phyloP scores from a whole-genome alignment of 768 basidiomycete genomes.

The Agrocybe pediades region DNA sequence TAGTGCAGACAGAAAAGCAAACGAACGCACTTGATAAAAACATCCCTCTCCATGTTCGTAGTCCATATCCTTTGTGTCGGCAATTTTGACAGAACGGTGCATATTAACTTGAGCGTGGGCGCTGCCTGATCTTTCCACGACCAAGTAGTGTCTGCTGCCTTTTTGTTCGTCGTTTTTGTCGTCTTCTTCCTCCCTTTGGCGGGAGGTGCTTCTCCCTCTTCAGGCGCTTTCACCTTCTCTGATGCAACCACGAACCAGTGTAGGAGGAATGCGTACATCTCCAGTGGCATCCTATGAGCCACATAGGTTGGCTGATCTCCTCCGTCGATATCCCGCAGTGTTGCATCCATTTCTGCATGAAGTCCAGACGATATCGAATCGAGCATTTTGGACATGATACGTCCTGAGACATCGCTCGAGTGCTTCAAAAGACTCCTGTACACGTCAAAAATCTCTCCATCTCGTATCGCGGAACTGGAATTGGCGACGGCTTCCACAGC shows the following conservation, averaged over 20 bases:
- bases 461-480: slow-evolving; percentile 69
- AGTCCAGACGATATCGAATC: slow-evolving; percentile 85
- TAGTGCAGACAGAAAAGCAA: background rate
- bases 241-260: slow-evolving; percentile 86
- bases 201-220: slow-evolving; percentile 46
- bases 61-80: slow-evolving; percentile 86
- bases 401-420: slow-evolving; percentile 59
- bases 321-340: slow-evolving; percentile 66
- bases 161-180: slow-evolving; percentile 50
- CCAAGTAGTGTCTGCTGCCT: slow-evolving; percentile 50
- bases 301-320: slow-evolving; percentile 64
- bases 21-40: slow-evolving; percentile 73
- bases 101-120: slow-evolving; percentile 64
- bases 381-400: slow-evolving; percentile 80
- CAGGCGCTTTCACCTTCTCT: slow-evolving; percentile 70
- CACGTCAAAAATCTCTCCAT: slow-evolving; percentile 75
- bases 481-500: slow-evolving; percentile 84
- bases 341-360: slow-evolving; percentile 69
- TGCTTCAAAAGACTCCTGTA: slow-evolving; percentile 83
- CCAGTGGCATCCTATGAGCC: slow-evolving; percentile 73
- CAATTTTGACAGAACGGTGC: slow-evolving; percentile 64
- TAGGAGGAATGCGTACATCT: slow-evolving; percentile 92
- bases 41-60: slow-evolving; percentile 82
- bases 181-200: slow-evolving; percentile 55
- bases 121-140: slow-evolving; percentile 82